Evolutionary conservation across 2,329 filamentous ascomycete genomes (phyloP).

Genomic region (Neodidymelliopsis sp.): DNA sequence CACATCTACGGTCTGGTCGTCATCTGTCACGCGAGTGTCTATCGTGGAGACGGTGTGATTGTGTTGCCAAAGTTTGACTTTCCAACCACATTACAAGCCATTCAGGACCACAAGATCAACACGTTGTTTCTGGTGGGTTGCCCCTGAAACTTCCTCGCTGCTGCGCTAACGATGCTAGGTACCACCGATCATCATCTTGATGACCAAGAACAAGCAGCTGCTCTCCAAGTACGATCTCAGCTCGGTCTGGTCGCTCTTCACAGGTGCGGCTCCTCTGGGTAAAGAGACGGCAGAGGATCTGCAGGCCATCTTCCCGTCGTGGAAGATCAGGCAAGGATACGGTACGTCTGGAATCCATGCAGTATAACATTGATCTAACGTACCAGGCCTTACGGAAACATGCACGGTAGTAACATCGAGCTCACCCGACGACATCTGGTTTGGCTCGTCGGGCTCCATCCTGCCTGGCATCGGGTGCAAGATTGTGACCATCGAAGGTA

Average conservation of each 20-base stretch:
- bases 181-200: slow-evolving; percentile 80
- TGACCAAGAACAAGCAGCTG: slow-evolving; percentile 70
- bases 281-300: slow-evolving; percentile 74
- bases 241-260: slow-evolving; percentile 70
- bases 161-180: slow-evolving; percentile 58
- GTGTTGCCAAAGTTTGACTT: slow-evolving; percentile 81
- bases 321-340: slow-evolving; percentile 75
- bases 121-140: slow-evolving; percentile 68
- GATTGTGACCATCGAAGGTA: slow-evolving; percentile 71
- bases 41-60: slow-evolving; percentile 75
- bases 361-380: too few relatives aligned
- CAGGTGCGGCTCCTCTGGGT: slow-evolving; percentile 80
- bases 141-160: background rate
- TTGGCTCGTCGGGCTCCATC: slow-evolving; percentile 76
- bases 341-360: slow-evolving; percentile 59
- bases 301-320: slow-evolving; percentile 66
- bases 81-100: slow-evolving; percentile 66
- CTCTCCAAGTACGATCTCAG: slow-evolving; percentile 75
- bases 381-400: slow-evolving; percentile 75
- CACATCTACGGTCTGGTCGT: slow-evolving; percentile 83
- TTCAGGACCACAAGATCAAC: slow-evolving; percentile 74
- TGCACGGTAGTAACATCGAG: slow-evolving; percentile 72
- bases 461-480: slow-evolving; percentile 70
- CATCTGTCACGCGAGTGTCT: slow-evolving; percentile 70
- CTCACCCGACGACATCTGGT: slow-evolving; percentile 68